Evolutionary conservation across 2,329 filamentous ascomycete genomes (phyloP).

Genomic region (Colletotrichum coccodes): DNA sequence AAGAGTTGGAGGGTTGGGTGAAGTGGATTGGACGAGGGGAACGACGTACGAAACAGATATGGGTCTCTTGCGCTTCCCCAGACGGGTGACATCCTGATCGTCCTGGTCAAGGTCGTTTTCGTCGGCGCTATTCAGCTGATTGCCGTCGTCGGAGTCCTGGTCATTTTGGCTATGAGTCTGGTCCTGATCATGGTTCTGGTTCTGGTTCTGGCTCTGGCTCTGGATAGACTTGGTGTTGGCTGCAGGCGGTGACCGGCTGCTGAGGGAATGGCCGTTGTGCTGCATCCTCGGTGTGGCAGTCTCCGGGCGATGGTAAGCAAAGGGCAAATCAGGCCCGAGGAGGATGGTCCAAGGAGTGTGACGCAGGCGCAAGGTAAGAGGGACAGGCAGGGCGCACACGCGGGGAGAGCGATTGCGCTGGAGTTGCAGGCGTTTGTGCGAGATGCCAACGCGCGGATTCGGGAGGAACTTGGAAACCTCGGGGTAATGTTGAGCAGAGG

Average conservation of each 20-base stretch:
- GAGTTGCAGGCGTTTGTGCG: slow-evolving; percentile 24
- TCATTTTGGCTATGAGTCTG: slow-evolving; percentile 36
- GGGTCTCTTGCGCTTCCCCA: slow-evolving; percentile 68
- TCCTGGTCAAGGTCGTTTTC: slow-evolving; percentile 56
- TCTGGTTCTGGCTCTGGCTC: not conserved
- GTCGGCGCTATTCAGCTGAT: slow-evolving; percentile 53
- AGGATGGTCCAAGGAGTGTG: not conserved
- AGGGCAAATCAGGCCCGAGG: slow-evolving; percentile 15
- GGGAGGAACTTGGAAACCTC: slow-evolving; percentile 41
- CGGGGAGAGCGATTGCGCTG: slow-evolving; percentile 33
- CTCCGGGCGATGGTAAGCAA: not conserved
- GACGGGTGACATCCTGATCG: slow-evolving; percentile 52
- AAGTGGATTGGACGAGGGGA: slow-evolving; percentile 17
- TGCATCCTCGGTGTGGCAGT: slow-evolving; percentile 27
- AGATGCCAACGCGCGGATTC: slow-evolving; percentile 21
- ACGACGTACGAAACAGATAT: slow-evolving; percentile 68
- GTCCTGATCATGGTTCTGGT: not conserved
- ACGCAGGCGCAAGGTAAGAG: slow-evolving; percentile 5
- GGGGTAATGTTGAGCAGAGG: slow-evolving; percentile 59
- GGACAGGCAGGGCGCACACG: slow-evolving; percentile 43
- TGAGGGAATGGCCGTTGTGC: slow-evolving; percentile 35
- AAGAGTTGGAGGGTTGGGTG: slow-evolving; percentile 28
- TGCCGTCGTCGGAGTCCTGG: slow-evolving; percentile 59
- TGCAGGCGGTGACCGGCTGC: slow-evolving; percentile 32
- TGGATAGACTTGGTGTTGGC: slow-evolving; percentile 24